Conservation (phyloP, 1,139 yeast genomes). For the Suhomyces kunorum region DNA sequence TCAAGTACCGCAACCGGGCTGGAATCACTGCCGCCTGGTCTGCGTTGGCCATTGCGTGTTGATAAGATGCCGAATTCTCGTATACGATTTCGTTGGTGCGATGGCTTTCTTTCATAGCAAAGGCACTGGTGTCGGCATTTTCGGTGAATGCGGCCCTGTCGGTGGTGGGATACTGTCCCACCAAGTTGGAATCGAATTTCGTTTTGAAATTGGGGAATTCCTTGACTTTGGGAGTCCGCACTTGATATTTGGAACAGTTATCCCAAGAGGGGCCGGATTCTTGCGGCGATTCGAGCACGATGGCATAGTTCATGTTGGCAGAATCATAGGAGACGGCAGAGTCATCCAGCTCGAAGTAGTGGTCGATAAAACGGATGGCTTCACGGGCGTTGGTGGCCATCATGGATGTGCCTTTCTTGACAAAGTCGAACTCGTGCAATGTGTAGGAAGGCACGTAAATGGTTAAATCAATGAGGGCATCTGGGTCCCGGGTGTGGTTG, state of each 20-base stretch:
- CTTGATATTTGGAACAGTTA: constrained; percentile 45
- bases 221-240: constrained; percentile 42
- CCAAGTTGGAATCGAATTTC: constrained; percentile 33
- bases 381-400: constrained; percentile 59
- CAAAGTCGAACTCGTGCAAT: constrained; percentile 55
- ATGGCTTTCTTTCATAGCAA: constrained; percentile 12
- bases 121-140: constrained; percentile 12
- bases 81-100: constrained; percentile 33
- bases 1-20: constrained; percentile 45
- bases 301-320: constrained; percentile 20
- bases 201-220: constrained; percentile 51
- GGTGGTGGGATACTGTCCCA: constrained; percentile 19
- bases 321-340: constrained; percentile 14
- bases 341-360: constrained; percentile 29
- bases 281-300: constrained; percentile 32
- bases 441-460: constrained; percentile 55
- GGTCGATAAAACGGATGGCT: constrained; percentile 55
- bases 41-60: constrained; percentile 29
- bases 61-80: constrained; percentile 34
- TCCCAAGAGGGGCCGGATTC: constrained; percentile 55
- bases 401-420: constrained; percentile 55
- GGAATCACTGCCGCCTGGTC: constrained; percentile 51
- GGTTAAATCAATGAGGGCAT: constrained; percentile 28
- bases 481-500: constrained; percentile 15
- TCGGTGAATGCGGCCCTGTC: constrained; percentile 6